A percentile compares a stretch with the other conserved stretches of the same genome.
These are phyloP conservation scores for Rhizopus delemar DNA, from an alignment of 371 early-diverging fungal genomes.

Conservation along the genomic window DNA sequence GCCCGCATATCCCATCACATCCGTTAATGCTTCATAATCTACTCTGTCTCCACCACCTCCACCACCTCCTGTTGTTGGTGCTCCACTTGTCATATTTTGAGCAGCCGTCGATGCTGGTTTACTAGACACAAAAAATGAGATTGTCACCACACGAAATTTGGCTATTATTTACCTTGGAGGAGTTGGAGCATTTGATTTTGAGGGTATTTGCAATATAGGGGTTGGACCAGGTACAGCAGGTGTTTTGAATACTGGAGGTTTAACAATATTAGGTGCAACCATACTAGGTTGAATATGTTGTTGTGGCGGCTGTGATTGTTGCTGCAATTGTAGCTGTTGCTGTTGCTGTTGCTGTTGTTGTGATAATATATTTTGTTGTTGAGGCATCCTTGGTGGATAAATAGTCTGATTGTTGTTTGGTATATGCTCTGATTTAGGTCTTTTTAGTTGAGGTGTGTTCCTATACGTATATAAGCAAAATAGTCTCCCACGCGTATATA, in stretches of 20 bases:
- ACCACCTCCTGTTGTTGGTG: constrained; percentile 18
- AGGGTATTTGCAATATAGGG: constrained; percentile 33
- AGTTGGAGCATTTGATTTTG: constrained; percentile 16
- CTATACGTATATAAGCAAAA: not conserved
- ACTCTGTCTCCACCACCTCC: constrained; percentile 37
- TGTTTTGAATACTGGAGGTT: constrained; percentile 32
- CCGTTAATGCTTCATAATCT: constrained; percentile 70
- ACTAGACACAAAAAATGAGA: not conserved
- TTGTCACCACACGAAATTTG: not conserved
- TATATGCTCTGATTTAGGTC: constrained; percentile 23
- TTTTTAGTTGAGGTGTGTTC: constrained; percentile 24
- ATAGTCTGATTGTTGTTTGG: constrained; percentile 5
- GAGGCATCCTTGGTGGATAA: not conserved
- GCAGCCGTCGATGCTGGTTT: constrained; percentile 13
- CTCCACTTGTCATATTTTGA: constrained; percentile 6
- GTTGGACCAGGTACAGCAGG: constrained; percentile 27
- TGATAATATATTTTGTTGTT: not conserved
- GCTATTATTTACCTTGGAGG: constrained; percentile 12
- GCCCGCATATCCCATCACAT: constrained; percentile 87
- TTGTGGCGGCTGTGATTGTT: constrained; percentile 18
- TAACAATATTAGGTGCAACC: constrained; percentile 1
- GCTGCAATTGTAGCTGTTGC: not conserved
- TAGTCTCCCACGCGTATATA: not conserved
- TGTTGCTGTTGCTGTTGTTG: constrained; percentile 9
- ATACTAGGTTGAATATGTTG: constrained; percentile 5